Evolutionary conservation across 345 rosid species (phyloP), one percentile per base, ranked within the genome.

Genomic region (Barbarea vulgaris): DNA sequence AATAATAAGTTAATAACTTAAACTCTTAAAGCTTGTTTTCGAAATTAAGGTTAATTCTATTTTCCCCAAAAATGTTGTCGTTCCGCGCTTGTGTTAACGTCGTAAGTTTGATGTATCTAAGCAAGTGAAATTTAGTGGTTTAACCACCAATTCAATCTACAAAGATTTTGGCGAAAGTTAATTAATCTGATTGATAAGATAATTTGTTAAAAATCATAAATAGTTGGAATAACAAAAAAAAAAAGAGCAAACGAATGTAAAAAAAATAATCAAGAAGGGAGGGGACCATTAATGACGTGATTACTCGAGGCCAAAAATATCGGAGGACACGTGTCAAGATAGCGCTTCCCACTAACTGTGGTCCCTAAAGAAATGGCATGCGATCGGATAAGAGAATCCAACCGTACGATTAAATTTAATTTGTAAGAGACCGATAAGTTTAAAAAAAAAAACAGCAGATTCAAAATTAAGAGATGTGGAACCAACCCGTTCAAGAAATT

Each of bases 321-420:
- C 39, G 15, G n/a, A 30, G 36, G 74, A 76, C 74, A 75, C 73
- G 67, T 75, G 79, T 67, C 74, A 12, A 1, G 31, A 69, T 33
- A 31, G 6, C 15, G 14, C 25, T 19, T 13, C 7, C 24, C 64
- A 36, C 50, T 57, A 53, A 53, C 17, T 44, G 70, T 76, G 75
- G 79, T 69, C 79, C 79, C 64, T 51, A 3, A 51, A 51, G 21
- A 28, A 37, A 22, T 31, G 70, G 64, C 79, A 76, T 69, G 75
- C 79, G 67, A 75, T 67, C 67, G 48, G 60, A 67, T 75, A 47
- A 48, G 53, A 58, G 51, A 75, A 67, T 66, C 59, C 31, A 57
- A 17, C 61, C 67, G 53, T 51, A 62, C 62, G 25, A 36, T 48
- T 17, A 44, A 57, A 12, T 13, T 34, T 57, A 46, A 52, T 64